Evolutionary conservation across 768 basidiomycete species (phyloP).

Genomic region (Macrocybe gigantea): DNA sequence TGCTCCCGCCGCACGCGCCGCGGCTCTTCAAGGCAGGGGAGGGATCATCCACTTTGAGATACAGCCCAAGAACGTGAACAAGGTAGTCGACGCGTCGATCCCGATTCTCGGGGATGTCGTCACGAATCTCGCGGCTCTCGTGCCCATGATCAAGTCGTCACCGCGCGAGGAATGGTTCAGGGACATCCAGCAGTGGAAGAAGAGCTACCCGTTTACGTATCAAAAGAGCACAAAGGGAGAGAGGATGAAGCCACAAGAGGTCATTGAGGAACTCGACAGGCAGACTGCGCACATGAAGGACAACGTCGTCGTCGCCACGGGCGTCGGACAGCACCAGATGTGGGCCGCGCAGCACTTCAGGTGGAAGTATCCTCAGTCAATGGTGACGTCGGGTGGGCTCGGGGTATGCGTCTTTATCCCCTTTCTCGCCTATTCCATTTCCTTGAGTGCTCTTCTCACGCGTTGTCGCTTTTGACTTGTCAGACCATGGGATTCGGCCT

Average conservation of each 20-base stretch:
- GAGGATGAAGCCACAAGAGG: constrained; percentile 93
- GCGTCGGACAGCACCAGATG: constrained; percentile 99
- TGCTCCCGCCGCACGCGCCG: constrained; percentile 85
- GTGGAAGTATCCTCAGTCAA: constrained; percentile 80
- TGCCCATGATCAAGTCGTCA: constrained; percentile 65
- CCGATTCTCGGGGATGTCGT: constrained; percentile 94
- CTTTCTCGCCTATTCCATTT: not conserved
- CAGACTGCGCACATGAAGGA: constrained; percentile 80
- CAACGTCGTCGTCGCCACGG: constrained; percentile 83
- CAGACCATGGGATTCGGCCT: constrained; percentile 99
- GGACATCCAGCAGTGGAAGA: constrained; percentile 82
- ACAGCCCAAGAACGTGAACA: constrained; percentile 98
- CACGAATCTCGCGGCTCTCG: constrained; percentile 72
- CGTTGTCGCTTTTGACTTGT: constrained; percentile 1
- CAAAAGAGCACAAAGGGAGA: constrained; percentile 55
- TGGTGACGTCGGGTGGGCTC: constrained; percentile 93
- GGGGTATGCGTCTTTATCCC: constrained; percentile 55
- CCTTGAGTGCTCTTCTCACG: constrained; percentile 3
- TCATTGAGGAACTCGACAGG: constrained; percentile 85
- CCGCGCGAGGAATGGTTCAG: constrained; percentile 78
- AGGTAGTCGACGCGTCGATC: constrained; percentile 92
- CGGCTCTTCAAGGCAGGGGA: constrained; percentile 79
- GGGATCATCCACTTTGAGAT: constrained; percentile 99
- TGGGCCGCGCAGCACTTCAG: constrained; percentile 95
- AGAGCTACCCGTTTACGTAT: constrained; percentile 86